phyloP scores from a whole-genome alignment of 1,284 basidiomycete species.

The Puccinia hordei region DNA sequence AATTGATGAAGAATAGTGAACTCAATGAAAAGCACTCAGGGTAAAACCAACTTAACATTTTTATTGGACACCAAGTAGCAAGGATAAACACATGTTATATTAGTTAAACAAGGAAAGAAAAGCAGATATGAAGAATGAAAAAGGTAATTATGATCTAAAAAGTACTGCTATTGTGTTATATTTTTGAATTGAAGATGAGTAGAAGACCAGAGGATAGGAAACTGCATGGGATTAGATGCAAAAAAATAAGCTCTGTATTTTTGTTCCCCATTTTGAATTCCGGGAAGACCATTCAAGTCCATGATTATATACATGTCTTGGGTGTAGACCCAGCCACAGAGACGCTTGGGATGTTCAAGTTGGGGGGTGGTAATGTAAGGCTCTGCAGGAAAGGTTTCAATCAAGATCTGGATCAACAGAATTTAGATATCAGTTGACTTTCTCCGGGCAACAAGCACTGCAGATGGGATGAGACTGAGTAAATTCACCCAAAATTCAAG shows the following conservation, averaged over 20 bases:
- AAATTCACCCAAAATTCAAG: conserved; percentile 43
- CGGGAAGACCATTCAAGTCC: conserved; percentile 62
- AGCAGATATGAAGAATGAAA: too few species aligned
- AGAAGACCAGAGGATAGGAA: too few species aligned
- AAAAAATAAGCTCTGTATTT: conserved; percentile 54
- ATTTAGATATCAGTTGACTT: conserved; percentile 52
- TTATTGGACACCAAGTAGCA: too few species aligned
- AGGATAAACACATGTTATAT: too few species aligned
- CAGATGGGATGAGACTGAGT: conserved; percentile 31
- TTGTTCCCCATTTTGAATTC: conserved; percentile 60
- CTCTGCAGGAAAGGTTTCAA: conserved; percentile 51
- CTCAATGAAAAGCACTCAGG: too few species aligned
- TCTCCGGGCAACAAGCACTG: conserved; percentile 54
- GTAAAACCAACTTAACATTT: too few species aligned
- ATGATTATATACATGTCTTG: conserved; percentile 61
- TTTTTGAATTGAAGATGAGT: too few species aligned
- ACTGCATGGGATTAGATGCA: too few species aligned
- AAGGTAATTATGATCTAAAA: too few species aligned
- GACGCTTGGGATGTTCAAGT: conserved; percentile 54
- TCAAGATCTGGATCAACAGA: conserved; percentile 12
- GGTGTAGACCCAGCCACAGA: conserved; percentile 55
- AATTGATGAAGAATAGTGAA: too few species aligned
- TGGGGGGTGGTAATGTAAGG: conserved; percentile 56
- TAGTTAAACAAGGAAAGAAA: too few species aligned
- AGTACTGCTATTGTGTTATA: too few species aligned